These are phyloP conservation scores for Pseudisothecium myosuroides DNA, from an alignment of 225 moss, liverwort and hornwort species.

Conservation along the genomic window DNA sequence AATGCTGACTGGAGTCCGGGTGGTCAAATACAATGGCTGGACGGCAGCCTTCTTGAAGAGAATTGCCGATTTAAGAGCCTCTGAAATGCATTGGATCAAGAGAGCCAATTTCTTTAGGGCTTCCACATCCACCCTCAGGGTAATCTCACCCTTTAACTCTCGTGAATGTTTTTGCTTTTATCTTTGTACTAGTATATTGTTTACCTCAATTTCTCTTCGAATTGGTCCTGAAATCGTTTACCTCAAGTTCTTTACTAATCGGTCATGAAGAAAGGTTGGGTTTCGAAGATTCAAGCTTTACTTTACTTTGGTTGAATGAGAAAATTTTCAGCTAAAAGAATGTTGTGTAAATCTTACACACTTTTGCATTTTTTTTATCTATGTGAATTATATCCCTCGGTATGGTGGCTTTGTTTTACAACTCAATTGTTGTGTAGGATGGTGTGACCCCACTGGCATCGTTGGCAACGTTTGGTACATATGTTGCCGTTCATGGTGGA, in stretches of 20 bases:
- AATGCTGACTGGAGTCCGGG: conserved; percentile 70
- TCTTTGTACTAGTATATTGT: neutral
- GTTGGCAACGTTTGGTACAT: conserved; percentile 55
- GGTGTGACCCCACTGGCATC: conserved; percentile 60
- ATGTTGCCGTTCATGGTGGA: conserved; percentile 47
- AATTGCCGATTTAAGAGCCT: conserved; percentile 40
- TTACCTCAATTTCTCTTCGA: neutral
- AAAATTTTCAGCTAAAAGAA: neutral
- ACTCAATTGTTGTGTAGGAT: conserved; percentile 30
- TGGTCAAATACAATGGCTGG: conserved; percentile 97
- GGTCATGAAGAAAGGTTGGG: neutral
- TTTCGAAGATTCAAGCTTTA: neutral
- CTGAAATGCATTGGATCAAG: conserved; percentile 63
- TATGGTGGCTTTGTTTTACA: neutral
- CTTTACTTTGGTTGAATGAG: neutral
- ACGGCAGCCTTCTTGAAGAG: conserved; percentile 69
- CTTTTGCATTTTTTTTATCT: neutral
- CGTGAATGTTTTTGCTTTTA: neutral
- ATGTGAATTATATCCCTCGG: neutral
- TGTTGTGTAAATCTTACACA: neutral
- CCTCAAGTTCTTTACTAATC: neutral
- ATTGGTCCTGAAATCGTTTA: neutral
- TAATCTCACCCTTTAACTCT: neutral
- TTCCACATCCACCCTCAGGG: conserved; percentile 45
- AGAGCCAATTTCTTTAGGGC: conserved; percentile 45